Conservation (phyloP, 495 filamentous ascomycete species). For the Acidiella bohemica region DNA sequence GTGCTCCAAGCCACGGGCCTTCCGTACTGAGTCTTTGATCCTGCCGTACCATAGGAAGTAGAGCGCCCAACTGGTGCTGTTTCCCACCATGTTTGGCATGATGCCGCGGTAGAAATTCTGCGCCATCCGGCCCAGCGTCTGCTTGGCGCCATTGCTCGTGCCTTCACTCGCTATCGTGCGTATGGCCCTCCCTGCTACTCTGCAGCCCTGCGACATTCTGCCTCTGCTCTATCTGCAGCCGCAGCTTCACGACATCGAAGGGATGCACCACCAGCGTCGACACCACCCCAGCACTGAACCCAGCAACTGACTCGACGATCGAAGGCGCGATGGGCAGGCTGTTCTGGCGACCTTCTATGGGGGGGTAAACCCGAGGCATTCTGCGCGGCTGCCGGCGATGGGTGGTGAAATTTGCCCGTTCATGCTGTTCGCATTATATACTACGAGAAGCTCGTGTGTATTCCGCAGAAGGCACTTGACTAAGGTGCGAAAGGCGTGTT, state of each 20-base stretch:
- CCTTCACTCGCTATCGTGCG: conserved; percentile 33
- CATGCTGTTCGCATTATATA: conserved; percentile 10
- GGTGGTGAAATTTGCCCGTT: conserved; percentile 1
- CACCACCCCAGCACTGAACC: conserved; percentile 74
- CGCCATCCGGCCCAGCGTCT: background rate
- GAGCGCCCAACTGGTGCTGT: conserved; percentile 76
- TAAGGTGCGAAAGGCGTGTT: too few relatives aligned
- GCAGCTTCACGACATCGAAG: conserved; percentile 88
- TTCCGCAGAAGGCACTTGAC: too few relatives aligned
- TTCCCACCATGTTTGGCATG: conserved; percentile 79
- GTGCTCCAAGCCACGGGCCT: conserved; percentile 4
- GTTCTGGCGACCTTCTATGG: conserved; percentile 24
- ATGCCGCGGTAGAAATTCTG: conserved; percentile 76
- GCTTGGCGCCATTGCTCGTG: background rate
- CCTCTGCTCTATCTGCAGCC: conserved; percentile 52
- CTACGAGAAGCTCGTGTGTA: too few relatives aligned
- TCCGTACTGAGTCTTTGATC: conserved; percentile 37
- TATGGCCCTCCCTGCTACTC: conserved; percentile 41
- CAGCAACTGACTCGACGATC: conserved; percentile 77
- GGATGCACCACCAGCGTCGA: conserved; percentile 76
- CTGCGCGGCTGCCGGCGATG: background rate
- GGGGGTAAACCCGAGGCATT: conserved; percentile 31
- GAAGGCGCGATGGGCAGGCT: conserved; percentile 52
- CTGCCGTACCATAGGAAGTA: conserved; percentile 70
- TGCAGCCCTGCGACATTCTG: too few relatives aligned